Evolutionary conservation across 2,329 filamentous ascomycete species (phyloP).

Genomic region (Cladosporium velox): DNA sequence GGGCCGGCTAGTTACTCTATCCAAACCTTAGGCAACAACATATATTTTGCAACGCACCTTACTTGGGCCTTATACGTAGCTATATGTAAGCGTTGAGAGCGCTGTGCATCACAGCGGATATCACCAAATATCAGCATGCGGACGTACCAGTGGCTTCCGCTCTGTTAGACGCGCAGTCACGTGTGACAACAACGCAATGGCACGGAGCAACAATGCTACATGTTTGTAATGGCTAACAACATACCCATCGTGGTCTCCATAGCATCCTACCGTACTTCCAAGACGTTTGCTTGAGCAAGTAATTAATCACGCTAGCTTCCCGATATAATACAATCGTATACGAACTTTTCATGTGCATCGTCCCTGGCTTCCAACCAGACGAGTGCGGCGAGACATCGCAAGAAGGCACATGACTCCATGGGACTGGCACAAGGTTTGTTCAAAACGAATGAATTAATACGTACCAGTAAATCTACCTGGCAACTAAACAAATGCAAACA

Average conservation of each 20-base stretch:
- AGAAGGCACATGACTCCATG: background rate
- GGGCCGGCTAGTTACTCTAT: background rate
- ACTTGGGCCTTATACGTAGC: background rate
- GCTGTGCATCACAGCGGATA: background rate
- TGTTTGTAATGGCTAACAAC: too few species aligned
- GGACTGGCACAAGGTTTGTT: background rate
- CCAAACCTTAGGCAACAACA: background rate
- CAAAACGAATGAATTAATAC: slow-evolving; percentile 4
- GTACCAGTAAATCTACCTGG: background rate
- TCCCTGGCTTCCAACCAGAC: background rate
- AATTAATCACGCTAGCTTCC: too few species aligned
- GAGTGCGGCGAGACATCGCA: background rate
- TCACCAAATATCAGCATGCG: background rate
- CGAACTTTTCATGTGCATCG: background rate
- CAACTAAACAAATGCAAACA: background rate
- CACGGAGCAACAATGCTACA: too few species aligned
- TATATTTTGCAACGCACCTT: background rate
- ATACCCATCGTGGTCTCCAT: too few species aligned
- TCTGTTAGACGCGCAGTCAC: background rate
- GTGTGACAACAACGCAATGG: background rate
- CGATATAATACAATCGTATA: background rate
- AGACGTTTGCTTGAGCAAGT: too few species aligned
- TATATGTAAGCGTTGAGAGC: too few species aligned
- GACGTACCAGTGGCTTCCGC: background rate
- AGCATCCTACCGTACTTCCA: too few species aligned